Evolutionary conservation across 495 filamentous ascomycete genomes (phyloP), one percentile per base, ranked within the genome.

Genomic region (Massariosphaeria phaeospora): DNA sequence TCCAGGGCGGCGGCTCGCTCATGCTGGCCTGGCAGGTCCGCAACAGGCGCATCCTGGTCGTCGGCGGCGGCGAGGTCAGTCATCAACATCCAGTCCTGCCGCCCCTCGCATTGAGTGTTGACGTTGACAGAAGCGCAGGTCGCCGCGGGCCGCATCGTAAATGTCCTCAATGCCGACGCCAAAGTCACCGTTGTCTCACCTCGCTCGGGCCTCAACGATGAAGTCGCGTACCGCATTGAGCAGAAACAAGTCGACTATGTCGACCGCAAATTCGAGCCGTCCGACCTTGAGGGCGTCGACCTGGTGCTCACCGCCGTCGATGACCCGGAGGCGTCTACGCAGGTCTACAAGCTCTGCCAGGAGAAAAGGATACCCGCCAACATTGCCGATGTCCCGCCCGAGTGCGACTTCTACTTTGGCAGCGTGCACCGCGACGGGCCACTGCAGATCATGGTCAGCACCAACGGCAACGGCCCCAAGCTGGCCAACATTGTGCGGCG

Each of bases 331-430:
- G 89, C 90, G 5, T 94, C 88, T 0, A 83, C 89, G 0, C 72
- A 78, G 40, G 89, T 98, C 65, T 97, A 89, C 85, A 88, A 89
- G 59, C 79, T 95, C 0, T 97, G 91, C 75, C 89, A 96, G 63
- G 79, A 85, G 66, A 76, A 74, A 35, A 82, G 82, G 36, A 90
- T 97, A 45, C 81, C 90, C 1, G 89, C 88, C 30, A 98, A 98
- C 69, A 94, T 98, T 45, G 93, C 93, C 53, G 93, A 98, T 70
- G 94, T 97, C 1, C 94, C 94, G 0, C 79, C 89, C 0, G 93
- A 97, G 69, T 98, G 93, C 67, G 93, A 98, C 64, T 98, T 98
- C 67, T 98, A 96, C 71, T 98, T 98, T 69, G 93, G 93, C 40
- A 90, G 85, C 69, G 81, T 96, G 25, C 86, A 98, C 73, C 81